These are phyloP conservation scores for Mucor mucedo DNA, from an alignment of 371 early-diverging fungal species.

Conservation along the genomic window DNA sequence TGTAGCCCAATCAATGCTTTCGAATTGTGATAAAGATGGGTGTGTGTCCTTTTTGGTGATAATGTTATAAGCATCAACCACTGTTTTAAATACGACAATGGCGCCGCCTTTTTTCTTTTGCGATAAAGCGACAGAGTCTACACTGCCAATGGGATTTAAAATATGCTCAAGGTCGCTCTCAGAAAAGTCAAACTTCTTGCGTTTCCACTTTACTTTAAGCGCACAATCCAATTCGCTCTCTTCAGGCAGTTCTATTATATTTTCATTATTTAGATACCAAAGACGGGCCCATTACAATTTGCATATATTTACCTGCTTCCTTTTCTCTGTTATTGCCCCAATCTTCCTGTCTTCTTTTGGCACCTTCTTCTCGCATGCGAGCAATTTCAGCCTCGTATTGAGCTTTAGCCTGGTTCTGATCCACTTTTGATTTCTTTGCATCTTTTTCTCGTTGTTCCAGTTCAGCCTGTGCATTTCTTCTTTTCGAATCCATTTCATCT, in stretches of 20 bases:
- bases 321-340: slow-evolving; percentile 34
- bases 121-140: slow-evolving; percentile 44
- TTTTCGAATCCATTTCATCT: slow-evolving; percentile 53
- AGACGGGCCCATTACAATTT: background rate
- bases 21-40: slow-evolving; percentile 41
- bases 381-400: slow-evolving; percentile 50
- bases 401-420: slow-evolving; percentile 47
- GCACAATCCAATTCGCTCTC: slow-evolving; percentile 48
- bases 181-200: slow-evolving; percentile 44
- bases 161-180: slow-evolving; percentile 31
- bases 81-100: slow-evolving; percentile 46
- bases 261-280: background rate
- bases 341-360: slow-evolving; percentile 45
- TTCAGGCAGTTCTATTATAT: slow-evolving; percentile 28
- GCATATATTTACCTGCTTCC: slow-evolving; percentile 26
- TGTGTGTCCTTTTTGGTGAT: slow-evolving; percentile 45
- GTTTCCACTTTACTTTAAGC: slow-evolving; percentile 53
- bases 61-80: slow-evolving; percentile 52
- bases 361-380: slow-evolving; percentile 48
- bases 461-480: slow-evolving; percentile 48
- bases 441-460: slow-evolving; percentile 48
- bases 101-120: slow-evolving; percentile 50
- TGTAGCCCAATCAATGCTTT: slow-evolving; percentile 48
- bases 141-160: slow-evolving; percentile 35
- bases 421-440: slow-evolving; percentile 44